phyloP scores from a whole-genome alignment of 768 basidiomycete species.

The Trametes maxima region DNA sequence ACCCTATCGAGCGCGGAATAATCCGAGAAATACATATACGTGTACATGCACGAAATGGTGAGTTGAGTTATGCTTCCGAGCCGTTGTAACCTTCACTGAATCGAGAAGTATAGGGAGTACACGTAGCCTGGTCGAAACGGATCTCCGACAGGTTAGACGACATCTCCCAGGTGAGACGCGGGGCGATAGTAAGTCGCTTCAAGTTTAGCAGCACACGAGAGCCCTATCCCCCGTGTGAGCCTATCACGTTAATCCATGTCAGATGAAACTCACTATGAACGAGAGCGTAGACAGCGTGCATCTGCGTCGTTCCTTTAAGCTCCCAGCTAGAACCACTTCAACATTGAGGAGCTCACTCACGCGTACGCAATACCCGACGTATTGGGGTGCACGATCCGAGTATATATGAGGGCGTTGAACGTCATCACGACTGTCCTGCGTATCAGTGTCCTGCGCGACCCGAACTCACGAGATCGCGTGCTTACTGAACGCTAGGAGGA shows the following conservation, averaged over 20 bases:
- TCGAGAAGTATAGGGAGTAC: too few species aligned
- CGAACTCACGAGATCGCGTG: background rate
- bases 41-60: too few species aligned
- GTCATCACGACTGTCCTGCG: constrained; percentile 13
- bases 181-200: background rate
- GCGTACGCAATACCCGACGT: constrained; percentile 15
- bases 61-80: too few species aligned
- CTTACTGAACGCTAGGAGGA: constrained; percentile 10
- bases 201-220: constrained; percentile 19
- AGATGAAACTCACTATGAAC: constrained; percentile 6
- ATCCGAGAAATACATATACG: too few species aligned
- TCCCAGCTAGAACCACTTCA: too few species aligned
- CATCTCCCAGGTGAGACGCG: too few species aligned
- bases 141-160: too few species aligned
- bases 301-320: background rate
- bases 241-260: background rate
- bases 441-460: too few species aligned
- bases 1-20: too few species aligned
- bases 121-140: too few species aligned
- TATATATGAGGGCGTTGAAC: constrained; percentile 21
- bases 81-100: too few species aligned
- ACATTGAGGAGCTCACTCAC: background rate
- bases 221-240: background rate
- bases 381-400: background rate
- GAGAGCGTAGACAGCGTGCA: constrained; percentile 14